Evolutionary conservation across 2,329 filamentous ascomycete species (phyloP), one percentile per base, ranked within the genome.

Genomic region (Penicillium brevicompactum): DNA sequence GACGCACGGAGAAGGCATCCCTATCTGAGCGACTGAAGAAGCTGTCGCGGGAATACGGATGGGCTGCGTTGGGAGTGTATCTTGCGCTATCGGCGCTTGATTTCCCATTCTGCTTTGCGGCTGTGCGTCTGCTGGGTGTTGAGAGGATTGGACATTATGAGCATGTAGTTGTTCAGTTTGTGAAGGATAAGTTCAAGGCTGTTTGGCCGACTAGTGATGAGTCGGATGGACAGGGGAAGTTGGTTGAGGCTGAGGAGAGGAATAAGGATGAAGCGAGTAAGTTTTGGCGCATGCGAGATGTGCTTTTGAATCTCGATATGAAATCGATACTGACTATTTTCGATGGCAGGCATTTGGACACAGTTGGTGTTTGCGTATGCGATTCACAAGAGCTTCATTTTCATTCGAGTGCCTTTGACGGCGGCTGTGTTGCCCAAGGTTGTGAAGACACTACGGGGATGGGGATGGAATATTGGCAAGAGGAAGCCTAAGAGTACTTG

Each of bases 381-480:
- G 27, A 91, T 99, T 55, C 94, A 99, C 81, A 99, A 99, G 78
- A 95, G 90, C 65, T 91, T 97, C 74, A 97, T 99, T 68, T 96
- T 99, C 74, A 75, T 97, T 62, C 86, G 94, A n/a, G 91, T 99
- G 9, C 94, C 94, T 8, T 77, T 97, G 60, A 94, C 94, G 1
- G 92, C 91, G 11, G 93, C 92, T 2, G 82, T 97, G 32, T 92
- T 91, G 8, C 94, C 94, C 1, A 97, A 95, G 76, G 87, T 97
- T n/a, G 94, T 97, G 67, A 95, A 91, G 76, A 84, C 87, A 11
- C 79, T 99, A 27, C 82, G 93, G 61, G 83, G 85, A 11, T 96
- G 93, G 91, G 94, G 94, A 5, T 97, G 91, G 88, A 86, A 97
- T 70, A 94, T 99, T 69, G 93, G 93, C 48, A 96, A 91, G 80